Base-by-base conservation (phyloP, 495 filamentous ascomycete species). In the Penicillium dipodomyicola region DNA sequence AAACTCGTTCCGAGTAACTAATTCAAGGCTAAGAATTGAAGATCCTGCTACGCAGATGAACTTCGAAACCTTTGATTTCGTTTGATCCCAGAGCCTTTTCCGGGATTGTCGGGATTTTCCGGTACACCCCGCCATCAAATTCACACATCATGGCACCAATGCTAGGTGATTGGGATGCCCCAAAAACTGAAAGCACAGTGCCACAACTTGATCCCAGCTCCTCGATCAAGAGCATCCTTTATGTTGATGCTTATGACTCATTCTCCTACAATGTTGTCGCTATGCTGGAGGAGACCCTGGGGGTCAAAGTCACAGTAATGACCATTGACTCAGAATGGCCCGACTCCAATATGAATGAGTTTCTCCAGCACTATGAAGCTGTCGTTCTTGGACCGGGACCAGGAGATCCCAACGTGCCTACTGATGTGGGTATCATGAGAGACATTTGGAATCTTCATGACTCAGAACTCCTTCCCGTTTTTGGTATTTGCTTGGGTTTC, bases 231-330 rank as follows among this genome's bases (percentile, higher is more conserved):
- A 81, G 74, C 44, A 84, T 97, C 50, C 83, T 98, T 43, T 92
- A 94, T 69, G 73, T 98, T 42, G 94, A 98, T 67, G 91, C 92
- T 50, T 95, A 96, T 65, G 94, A 97, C 73, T 96, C 92, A 51
- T 97, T 96, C 75, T 87, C 92, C 42, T 89, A 96, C 73, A 97
- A 96, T 76, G 92, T 97, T 57, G 82, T 92, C 43, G 80, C 86
- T 15, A 84, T 94, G 61, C 79, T 97, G 17, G 77, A 84, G 58
- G 83, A 87, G 9, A 76, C 77, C 15, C 74, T 91, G 10, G 69
- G 74, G 47, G 89, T 81, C 25, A 74, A 84, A 22, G 87, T 96
- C 46, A 84, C 82, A 7, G 80, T 86, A 12, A 78, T 95, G 56
- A 83, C 82, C 53, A 92, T 92, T 60, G 90, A 94, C 63, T 61